Conservation (phyloP, 1,139 yeast genomes). For the Eremothecium gossypii region DNA sequence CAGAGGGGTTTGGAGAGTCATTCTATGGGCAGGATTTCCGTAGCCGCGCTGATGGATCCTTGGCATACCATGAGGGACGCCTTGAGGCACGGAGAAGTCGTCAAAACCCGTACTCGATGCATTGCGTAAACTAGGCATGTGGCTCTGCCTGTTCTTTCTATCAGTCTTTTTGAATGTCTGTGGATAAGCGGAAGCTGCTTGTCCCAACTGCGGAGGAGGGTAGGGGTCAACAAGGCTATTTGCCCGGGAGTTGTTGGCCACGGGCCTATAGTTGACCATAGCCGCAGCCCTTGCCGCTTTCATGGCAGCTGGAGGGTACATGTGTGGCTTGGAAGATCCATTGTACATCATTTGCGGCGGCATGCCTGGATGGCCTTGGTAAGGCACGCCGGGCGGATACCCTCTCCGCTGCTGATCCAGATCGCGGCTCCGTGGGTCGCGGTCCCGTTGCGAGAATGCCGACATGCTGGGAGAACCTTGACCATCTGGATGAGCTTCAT, state of each 20-base stretch:
- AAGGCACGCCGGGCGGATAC: too few species aligned
- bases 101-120: conserved; percentile 25
- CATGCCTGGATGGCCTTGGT: too few species aligned
- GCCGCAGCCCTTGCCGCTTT: neutral
- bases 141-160: conserved; percentile 29
- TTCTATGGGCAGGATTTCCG: neutral
- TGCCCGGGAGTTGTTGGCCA: neutral
- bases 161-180: conserved; percentile 29
- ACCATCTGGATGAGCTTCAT: too few species aligned
- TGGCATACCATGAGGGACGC: neutral
- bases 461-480: too few species aligned
- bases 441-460: too few species aligned
- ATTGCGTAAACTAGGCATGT: conserved; percentile 26
- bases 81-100: conserved; percentile 13
- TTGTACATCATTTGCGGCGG: conserved; percentile 10
- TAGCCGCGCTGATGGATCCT: neutral
- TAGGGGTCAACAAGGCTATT: neutral
- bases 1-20: neutral
- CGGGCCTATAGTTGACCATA: neutral
- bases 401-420: too few species aligned
- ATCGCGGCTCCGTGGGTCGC: too few species aligned
- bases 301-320: neutral
- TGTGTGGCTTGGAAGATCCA: neutral
- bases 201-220: neutral
- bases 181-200: conserved; percentile 10